Conservation (phyloP, 2,329 filamentous ascomycete genomes). For the Davidsoniella eucalypti region DNA sequence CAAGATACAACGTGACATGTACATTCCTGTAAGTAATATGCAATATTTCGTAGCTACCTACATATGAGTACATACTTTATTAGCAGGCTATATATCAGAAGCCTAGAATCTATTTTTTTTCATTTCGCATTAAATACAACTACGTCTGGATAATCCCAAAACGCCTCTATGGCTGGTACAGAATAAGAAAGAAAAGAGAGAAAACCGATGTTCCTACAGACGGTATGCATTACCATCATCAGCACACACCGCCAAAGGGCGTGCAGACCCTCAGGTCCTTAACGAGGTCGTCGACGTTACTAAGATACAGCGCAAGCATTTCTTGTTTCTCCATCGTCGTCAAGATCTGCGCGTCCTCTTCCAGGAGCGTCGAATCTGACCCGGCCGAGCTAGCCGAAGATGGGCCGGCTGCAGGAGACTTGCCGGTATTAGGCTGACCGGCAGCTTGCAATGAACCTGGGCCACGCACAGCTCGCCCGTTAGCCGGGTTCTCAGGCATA, state of each 20-base stretch:
- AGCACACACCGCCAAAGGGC: constrained; percentile 46
- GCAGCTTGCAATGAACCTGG: constrained; percentile 20
- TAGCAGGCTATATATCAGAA: too few species aligned
- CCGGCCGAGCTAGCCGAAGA: constrained; percentile 20
- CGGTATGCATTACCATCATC: not conserved
- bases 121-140: not conserved
- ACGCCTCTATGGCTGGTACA: constrained; percentile 3
- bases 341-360: constrained; percentile 32
- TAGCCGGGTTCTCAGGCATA: constrained; percentile 67
- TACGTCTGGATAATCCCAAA: not conserved
- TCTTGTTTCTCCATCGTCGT: constrained; percentile 69
- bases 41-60: too few species aligned
- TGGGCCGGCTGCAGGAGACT: constrained; percentile 42
- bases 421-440: constrained; percentile 51
- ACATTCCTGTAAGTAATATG: not conserved
- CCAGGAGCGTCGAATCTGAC: constrained; percentile 16
- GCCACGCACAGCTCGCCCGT: constrained; percentile 27
- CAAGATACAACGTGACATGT: not conserved
- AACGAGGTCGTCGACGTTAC: constrained; percentile 70
- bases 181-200: constrained; percentile 22
- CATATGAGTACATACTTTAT: too few species aligned
- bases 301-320: constrained; percentile 59
- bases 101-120: too few species aligned
- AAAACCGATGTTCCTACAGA: constrained; percentile 17
- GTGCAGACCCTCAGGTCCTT: constrained; percentile 67